phyloP scores from a whole-genome alignment of 139 green algal genomes.

The Chlorella sp. region DNA sequence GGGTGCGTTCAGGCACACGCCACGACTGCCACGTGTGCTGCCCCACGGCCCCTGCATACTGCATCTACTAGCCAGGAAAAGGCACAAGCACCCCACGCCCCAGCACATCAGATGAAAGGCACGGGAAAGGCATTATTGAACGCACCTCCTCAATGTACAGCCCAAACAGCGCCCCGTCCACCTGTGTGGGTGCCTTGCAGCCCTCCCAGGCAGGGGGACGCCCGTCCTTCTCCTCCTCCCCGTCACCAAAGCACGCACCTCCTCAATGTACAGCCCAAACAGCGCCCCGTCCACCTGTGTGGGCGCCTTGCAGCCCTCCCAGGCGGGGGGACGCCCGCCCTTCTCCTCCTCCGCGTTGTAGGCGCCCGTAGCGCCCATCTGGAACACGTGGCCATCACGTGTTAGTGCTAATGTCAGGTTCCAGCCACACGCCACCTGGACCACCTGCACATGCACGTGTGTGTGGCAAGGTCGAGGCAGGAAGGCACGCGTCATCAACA shows the following conservation, averaged over 20 bases:
- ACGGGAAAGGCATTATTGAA: too few relatives aligned
- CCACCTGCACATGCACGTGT: too few relatives aligned
- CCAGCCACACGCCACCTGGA: constrained; percentile 65
- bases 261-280: constrained; percentile 24
- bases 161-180: constrained; percentile 22
- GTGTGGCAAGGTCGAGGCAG: too few relatives aligned
- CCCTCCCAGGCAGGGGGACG: constrained; percentile 37
- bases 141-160: too few relatives aligned
- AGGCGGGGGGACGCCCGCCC: constrained; percentile 47
- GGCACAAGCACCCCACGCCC: too few relatives aligned
- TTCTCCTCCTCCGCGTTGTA: constrained; percentile 33
- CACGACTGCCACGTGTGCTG: too few relatives aligned
- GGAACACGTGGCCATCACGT: constrained; percentile 55
- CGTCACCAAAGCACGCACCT: too few relatives aligned
- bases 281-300: constrained; percentile 32
- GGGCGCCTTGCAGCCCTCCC: constrained; percentile 49
- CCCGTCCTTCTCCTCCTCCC: constrained; percentile 52
- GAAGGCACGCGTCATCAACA: too few relatives aligned
- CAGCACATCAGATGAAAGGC: too few relatives aligned
- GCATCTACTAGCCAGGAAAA: too few relatives aligned
- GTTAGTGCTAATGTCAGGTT: constrained; percentile 75
- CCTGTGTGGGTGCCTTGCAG: constrained; percentile 46
- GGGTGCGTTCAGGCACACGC: too few relatives aligned
- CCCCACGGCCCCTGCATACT: too few relatives aligned
- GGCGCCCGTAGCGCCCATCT: constrained; percentile 74